phyloP scores from a whole-genome alignment of 495 filamentous ascomycete species.

The Opeltia flavorubescens region DNA sequence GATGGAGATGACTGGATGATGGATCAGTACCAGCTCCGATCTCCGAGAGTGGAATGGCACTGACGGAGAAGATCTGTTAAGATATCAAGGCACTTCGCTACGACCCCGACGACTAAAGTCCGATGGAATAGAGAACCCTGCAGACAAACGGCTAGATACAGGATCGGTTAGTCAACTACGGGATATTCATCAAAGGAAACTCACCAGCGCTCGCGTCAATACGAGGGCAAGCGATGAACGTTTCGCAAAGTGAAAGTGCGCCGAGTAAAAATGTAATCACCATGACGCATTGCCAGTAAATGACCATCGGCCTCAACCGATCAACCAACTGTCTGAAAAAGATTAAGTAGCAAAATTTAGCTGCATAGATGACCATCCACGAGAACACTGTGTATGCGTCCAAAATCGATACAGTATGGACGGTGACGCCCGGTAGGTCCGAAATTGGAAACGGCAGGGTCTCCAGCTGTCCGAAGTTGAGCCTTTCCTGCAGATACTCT shows the following conservation, averaged over 20 bases:
- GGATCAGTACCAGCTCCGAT: background rate
- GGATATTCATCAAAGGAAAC: no score
- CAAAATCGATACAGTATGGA: background rate
- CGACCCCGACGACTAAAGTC: background rate
- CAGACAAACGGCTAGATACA: constrained; percentile 1
- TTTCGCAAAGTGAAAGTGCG: background rate
- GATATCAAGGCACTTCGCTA: background rate
- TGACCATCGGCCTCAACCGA: constrained; percentile 4
- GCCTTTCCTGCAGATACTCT: background rate
- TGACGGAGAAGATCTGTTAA: constrained; percentile 5
- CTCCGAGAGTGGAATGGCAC: background rate
- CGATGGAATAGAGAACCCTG: background rate
- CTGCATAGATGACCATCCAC: background rate
- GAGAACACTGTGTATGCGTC: background rate
- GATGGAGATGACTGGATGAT: constrained; percentile 2
- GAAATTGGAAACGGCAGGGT: background rate
- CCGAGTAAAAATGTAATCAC: background rate
- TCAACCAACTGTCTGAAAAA: constrained; percentile 5
- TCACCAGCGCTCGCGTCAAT: background rate
- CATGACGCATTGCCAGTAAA: background rate
- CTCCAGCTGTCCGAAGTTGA: background rate
- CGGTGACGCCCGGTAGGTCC: background rate
- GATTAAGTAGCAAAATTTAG: background rate
- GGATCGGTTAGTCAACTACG: no score
- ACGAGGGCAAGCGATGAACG: background rate